phyloP scores from a whole-genome alignment of 345 rosid genomes.

The Noccaea caerulescens region DNA sequence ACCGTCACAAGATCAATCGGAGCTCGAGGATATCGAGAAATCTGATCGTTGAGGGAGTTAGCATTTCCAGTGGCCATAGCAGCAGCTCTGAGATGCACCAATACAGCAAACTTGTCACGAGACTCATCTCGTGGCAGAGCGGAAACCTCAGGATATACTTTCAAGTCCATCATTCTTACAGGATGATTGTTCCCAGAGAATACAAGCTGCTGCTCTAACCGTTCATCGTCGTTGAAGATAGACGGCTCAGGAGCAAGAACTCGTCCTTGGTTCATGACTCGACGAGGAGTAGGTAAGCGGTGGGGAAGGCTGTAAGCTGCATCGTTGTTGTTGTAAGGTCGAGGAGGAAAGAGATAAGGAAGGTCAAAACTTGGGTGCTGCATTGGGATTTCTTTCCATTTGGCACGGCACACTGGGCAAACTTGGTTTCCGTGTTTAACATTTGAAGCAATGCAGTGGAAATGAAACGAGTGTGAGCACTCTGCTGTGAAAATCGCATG shows the following conservation, averaged over 20 bases:
- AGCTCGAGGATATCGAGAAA: constrained; percentile 62
- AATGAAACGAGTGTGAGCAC: constrained; percentile 94
- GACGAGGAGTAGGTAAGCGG: constrained; percentile 59
- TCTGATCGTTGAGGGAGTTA: constrained; percentile 46
- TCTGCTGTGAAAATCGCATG: constrained; percentile 96
- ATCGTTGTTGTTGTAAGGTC: constrained; percentile 53
- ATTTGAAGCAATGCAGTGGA: constrained; percentile 89
- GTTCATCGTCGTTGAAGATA: constrained; percentile 74
- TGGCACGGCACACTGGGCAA: constrained; percentile 89
- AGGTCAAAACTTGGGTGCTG: constrained; percentile 64
- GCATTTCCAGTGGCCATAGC: constrained; percentile 47
- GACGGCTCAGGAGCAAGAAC: constrained; percentile 71
- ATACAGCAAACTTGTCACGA: constrained; percentile 64
- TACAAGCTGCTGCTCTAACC: constrained; percentile 57
- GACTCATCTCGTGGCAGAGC: constrained; percentile 55
- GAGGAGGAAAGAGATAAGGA: constrained; percentile 48
- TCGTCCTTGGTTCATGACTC: constrained; percentile 62
- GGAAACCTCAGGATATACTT: constrained; percentile 74
- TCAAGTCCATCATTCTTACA: constrained; percentile 58
- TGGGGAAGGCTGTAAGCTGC: constrained; percentile 59
- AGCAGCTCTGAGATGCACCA: constrained; percentile 84
- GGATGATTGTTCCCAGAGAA: constrained; percentile 42
- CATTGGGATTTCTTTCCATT: constrained; percentile 92
- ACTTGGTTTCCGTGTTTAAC: constrained; percentile 84
- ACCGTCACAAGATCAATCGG: constrained; percentile 89